Evolutionary conservation across 805 yeast species (phyloP).

Genomic region (Pichia paraexigua): DNA sequence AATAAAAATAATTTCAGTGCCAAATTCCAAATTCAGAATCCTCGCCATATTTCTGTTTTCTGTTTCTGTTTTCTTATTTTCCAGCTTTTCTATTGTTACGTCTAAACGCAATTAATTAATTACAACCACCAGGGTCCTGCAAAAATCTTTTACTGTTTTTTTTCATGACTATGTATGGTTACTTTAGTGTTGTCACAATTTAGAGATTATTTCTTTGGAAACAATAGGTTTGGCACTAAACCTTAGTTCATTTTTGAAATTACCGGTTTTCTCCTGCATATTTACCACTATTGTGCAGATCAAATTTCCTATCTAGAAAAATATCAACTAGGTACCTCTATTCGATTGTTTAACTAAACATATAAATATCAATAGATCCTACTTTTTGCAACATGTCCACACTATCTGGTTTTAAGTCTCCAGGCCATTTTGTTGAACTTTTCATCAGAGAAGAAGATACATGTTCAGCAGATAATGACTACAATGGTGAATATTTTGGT

Average conservation of each 20-base stretch:
- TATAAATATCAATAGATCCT: not conserved
- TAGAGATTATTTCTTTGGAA: not conserved
- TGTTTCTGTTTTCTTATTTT: too few species aligned
- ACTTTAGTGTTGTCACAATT: not conserved
- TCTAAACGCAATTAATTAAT: not conserved
- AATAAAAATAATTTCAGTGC: too few species aligned
- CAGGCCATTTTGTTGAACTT: constrained; percentile 1
- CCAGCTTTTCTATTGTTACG: too few species aligned
- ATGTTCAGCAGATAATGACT: constrained; percentile 16
- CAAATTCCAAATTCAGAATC: too few species aligned
- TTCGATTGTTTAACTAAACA: not conserved
- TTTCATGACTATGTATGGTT: too few species aligned
- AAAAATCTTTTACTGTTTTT: too few species aligned
- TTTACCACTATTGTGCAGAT: not conserved
- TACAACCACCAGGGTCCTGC: not conserved
- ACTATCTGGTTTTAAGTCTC: not conserved
- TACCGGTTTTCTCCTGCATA: not conserved
- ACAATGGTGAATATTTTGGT: constrained; percentile 27
- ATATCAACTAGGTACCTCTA: not conserved
- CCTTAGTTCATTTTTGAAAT: not conserved
- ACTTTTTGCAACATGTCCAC: not conserved
- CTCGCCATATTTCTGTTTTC: too few species aligned
- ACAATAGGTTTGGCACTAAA: not conserved
- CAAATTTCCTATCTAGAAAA: too few species aligned
- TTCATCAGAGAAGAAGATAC: constrained; percentile 10